Conservation (phyloP, 139 green algal genomes). For the Coccomyxa sp. region DNA sequence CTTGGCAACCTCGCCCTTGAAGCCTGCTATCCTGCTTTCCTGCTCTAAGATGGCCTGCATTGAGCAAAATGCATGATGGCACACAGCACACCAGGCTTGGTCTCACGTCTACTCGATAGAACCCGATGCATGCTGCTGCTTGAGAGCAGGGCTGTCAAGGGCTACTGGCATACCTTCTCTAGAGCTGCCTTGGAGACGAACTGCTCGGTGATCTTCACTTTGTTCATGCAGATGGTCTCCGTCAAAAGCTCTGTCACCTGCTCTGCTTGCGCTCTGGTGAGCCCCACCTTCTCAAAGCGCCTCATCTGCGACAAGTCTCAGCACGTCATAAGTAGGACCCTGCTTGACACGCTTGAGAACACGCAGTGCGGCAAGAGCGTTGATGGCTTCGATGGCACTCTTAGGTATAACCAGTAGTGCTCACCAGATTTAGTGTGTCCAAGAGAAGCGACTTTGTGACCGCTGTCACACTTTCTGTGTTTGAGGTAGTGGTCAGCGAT, state of each 20-base stretch:
- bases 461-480: background rate
- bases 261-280: slow-evolving; percentile 62
- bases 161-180: slow-evolving; percentile 60
- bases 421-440: slow-evolving; percentile 1
- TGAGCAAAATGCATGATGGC: no score
- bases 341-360: no score
- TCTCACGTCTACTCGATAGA: no score
- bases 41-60: slow-evolving; percentile 68
- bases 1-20: slow-evolving; percentile 79
- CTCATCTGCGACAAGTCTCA: slow-evolving; percentile 29
- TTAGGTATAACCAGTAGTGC: background rate
- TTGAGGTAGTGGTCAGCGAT: background rate
- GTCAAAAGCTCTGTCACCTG: slow-evolving; percentile 61
- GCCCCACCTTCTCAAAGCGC: slow-evolving; percentile 35
- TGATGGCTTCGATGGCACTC: no score
- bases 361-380: no score
- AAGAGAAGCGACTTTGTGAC: slow-evolving; percentile 3
- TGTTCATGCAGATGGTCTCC: slow-evolving; percentile 61
- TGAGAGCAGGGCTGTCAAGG: background rate
- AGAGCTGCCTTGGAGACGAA: slow-evolving; percentile 64
- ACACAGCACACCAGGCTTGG: no score
- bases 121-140: no score
- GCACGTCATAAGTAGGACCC: no score
- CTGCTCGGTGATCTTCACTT: slow-evolving; percentile 56
- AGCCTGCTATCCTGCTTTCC: slow-evolving; percentile 52